Evolutionary conservation across 257 asterid species (phyloP), one percentile per base, ranked within the genome.

Genomic region (Petrea volubilis): DNA sequence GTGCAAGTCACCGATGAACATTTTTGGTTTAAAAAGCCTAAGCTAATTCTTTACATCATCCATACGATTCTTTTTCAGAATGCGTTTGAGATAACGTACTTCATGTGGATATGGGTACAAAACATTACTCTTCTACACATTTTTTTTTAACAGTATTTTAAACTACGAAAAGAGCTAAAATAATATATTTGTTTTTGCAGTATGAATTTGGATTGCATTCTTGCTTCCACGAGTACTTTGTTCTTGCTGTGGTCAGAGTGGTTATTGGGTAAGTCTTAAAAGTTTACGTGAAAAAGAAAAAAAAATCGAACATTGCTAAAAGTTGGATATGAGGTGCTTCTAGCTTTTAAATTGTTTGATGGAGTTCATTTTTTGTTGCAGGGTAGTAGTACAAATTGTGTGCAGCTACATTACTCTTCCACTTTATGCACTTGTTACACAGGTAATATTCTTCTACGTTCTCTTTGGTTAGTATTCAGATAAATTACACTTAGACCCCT

Each of bases 331-430:
- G n/a, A n/a, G 31, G 51, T 38, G 43, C 43, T 2, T 38, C 43
- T 2, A 12, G 1, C 10, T 40, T 6, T 14, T 40, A 14, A 62
- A 38, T 38, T 40, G 23, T 62, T 15, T 55, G 51, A 38, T 13
- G 60, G 5, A 23, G 20, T 49, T 33, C 8, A n/a, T 40, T 43
- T 53, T 53, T 52, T 60, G 7, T n/a, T 66, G 61, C 95, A 94
- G 99, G 86, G 7, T 85, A 18, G 85, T 82, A 28, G 94, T 89
- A 27, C 97, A 94, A 70, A 60, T 94, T 55, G 15, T 94, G 64
- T 89, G 96, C 88, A 94, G 99, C 72, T 94, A 91, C 83, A 85
- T 91, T 10, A 94, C 99, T 27, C 99, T 94, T 70, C 99, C 99
- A 2, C 86, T 94, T 36, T 91, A 94, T 70, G 97, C 99, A 20